phyloP scores from a whole-genome alignment of 73 alveolate species.

The Effrenium voratum region DNA sequence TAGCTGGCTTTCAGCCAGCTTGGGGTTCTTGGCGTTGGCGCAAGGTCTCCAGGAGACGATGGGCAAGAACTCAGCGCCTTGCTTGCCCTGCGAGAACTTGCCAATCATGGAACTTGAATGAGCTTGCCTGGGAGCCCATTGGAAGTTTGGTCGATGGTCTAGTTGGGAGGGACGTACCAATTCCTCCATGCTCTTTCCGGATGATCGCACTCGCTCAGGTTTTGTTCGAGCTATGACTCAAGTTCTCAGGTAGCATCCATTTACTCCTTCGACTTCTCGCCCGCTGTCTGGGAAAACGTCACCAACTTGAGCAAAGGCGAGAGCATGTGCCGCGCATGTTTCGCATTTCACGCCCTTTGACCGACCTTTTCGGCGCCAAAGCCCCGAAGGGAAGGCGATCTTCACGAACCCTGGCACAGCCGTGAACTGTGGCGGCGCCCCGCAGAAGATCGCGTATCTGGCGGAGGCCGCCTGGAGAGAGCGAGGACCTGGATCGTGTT shows the following conservation, averaged over 20 bases:
- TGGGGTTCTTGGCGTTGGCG: too few relatives aligned
- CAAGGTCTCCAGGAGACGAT: constrained; percentile 68
- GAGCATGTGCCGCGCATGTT: not conserved
- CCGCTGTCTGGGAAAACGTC: constrained; percentile 56
- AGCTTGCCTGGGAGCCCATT: too few relatives aligned
- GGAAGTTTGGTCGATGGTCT: too few relatives aligned
- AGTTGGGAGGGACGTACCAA: too few relatives aligned
- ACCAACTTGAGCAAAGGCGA: not conserved
- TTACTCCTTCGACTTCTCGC: constrained; percentile 65
- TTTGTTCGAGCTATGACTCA: not conserved
- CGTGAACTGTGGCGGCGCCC: constrained; percentile 88
- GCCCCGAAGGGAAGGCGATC: constrained; percentile 47
- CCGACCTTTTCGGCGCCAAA: not conserved
- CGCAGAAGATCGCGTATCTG: constrained; percentile 80
- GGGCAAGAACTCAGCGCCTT: constrained; percentile 70
- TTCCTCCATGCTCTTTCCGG: too few relatives aligned
- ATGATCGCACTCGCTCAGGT: too few relatives aligned
- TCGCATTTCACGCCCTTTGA: not conserved
- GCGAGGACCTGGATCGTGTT: constrained; percentile 70
- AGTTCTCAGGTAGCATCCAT: constrained; percentile 45
- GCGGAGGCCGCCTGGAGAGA: constrained; percentile 84
- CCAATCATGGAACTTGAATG: too few relatives aligned
- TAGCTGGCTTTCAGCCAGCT: not conserved
- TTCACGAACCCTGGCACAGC: constrained; percentile 88
- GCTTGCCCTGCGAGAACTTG: not conserved